Base-by-base conservation (phyloP, 176 grass and related monocot species). In the Themeda triandra region DNA sequence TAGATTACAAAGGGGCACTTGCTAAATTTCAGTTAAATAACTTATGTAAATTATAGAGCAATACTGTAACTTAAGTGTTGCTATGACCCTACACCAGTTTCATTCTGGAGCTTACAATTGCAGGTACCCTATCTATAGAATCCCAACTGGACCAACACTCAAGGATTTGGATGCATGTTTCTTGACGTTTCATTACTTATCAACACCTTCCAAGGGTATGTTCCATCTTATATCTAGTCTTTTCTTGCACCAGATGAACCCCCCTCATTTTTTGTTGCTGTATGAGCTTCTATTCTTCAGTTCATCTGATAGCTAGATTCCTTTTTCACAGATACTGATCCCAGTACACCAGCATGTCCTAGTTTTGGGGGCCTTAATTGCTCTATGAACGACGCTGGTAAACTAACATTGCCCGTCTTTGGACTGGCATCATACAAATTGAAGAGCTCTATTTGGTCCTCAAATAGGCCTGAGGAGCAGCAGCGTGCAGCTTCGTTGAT, bases 111-210 rank as follows among this genome's bases (percentile, higher is more conserved):
- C 69, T 84, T 90, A 77, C 56, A 81, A 69, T 82, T 93, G 78
- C 89, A 98, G 95, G 95, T 98, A 98, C 78, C 95, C 95, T 23
- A 98, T 98, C 72, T 98, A 98, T 76, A 85, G 92, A 87, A 98
- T 98, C 49, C 95, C 95, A 10, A 95, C 91, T 46, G 95, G 95
- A 75, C 95, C 95, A 76, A 98, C 92, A 63, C 85, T 98, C 46
- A 98, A 90, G 85, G 95, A 98, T 66, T 83, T 98, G 36, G 91
- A 95, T 73, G 92, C 95, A 53, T 98, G 95, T 85, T 98, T 98
- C 72, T 91, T 98, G 83, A 98, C 95, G 64, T 98, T 89, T 82
- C 95, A 95, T 84, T 85, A 49, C 56, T 60, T 98, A 23, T 83
- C 92, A 10, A 88, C 90, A 73, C 89, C 82, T 89, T 84, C 79